phyloP scores from a whole-genome alignment of 1,284 basidiomycete species.

The Cryptococcus jaspeensis region DNA sequence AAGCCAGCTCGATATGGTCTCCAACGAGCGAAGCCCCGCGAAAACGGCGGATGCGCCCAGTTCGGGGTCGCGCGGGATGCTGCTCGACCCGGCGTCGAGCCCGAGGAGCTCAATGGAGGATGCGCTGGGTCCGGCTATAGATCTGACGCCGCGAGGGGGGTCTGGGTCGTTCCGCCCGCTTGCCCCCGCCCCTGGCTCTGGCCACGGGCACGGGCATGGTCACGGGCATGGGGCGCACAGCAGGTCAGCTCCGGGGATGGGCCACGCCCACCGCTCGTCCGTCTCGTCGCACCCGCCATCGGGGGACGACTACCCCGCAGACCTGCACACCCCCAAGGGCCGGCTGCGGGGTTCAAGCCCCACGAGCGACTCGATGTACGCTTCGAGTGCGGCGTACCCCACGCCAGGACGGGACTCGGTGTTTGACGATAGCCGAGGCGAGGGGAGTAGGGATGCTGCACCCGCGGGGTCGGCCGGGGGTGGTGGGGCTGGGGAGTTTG shows the following conservation, averaged over 20 bases:
- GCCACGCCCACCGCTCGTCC: neutral
- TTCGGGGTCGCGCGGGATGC: slow-evolving; percentile 20
- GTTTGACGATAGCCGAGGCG: slow-evolving; percentile 5
- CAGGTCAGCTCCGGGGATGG: too few relatives aligned
- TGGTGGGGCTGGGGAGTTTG: slow-evolving; percentile 16
- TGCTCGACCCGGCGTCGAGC: neutral
- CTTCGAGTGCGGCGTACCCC: slow-evolving; percentile 14
- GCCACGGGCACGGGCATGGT: neutral
- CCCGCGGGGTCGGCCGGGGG: neutral
- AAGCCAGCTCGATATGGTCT: slow-evolving; percentile 33
- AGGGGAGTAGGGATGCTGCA: neutral
- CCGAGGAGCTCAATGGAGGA: slow-evolving; percentile 9
- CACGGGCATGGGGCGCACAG: too few relatives aligned
- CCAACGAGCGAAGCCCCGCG: slow-evolving; percentile 13
- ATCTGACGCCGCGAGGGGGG: slow-evolving; percentile 18
- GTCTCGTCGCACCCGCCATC: neutral
- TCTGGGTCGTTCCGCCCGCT: too few relatives aligned
- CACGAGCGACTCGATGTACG: slow-evolving; percentile 24
- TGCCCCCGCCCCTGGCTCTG: neutral
- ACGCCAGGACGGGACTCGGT: slow-evolving; percentile 10
- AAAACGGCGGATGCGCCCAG: slow-evolving; percentile 10
- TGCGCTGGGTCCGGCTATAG: slow-evolving; percentile 39
- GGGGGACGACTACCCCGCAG: slow-evolving; percentile 20
- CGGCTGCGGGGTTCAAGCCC: slow-evolving; percentile 20
- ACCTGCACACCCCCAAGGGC: slow-evolving; percentile 21